These are phyloP conservation scores for Hordeum pubiflorum DNA, from an alignment of 202 grass and related monocot species.

Conservation along the genomic window DNA sequence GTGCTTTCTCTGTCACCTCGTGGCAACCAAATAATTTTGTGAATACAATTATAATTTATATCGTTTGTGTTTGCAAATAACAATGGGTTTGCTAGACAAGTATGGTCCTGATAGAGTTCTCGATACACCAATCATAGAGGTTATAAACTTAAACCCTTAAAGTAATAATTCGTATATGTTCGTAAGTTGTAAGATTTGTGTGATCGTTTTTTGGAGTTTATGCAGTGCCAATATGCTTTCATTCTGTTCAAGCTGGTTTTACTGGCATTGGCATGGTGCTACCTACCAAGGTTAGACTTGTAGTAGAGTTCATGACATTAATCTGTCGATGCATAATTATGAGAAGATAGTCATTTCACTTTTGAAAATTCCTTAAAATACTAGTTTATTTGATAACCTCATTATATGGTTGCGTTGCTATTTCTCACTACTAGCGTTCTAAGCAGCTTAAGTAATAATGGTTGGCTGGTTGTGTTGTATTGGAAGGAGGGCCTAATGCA, in stretches of 20 bases:
- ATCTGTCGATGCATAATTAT: constrained; percentile 69
- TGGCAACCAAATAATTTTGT: not conserved
- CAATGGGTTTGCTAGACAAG: constrained; percentile 81
- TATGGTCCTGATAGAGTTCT: constrained; percentile 96
- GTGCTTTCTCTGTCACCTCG: not conserved
- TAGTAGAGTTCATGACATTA: constrained; percentile 95
- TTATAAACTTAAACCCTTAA: constrained; percentile 18
- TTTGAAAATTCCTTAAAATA: not conserved
- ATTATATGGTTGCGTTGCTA: not conserved
- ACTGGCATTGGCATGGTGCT: constrained; percentile 80
- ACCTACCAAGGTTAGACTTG: constrained; percentile 68
- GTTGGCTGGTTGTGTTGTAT: not conserved
- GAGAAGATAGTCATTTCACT: constrained; percentile 21
- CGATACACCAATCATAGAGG: constrained; percentile 95
- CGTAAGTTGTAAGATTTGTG: not conserved
- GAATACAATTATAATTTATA: not conserved
- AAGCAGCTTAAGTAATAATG: not conserved
- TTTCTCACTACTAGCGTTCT: not conserved
- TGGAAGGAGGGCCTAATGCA: too few species aligned
- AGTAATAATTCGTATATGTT: not conserved
- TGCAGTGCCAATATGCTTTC: constrained; percentile 1
- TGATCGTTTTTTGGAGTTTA: not conserved
- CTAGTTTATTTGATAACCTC: not conserved
- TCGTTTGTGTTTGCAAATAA: constrained; percentile 39
- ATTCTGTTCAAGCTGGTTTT: constrained; percentile 64